A percentile compares a stretch with the other conserved stretches of the same genome.
Conservation (phyloP, 192 early-diverging fungal species). For the Umbelopsis isabellina region DNA sequence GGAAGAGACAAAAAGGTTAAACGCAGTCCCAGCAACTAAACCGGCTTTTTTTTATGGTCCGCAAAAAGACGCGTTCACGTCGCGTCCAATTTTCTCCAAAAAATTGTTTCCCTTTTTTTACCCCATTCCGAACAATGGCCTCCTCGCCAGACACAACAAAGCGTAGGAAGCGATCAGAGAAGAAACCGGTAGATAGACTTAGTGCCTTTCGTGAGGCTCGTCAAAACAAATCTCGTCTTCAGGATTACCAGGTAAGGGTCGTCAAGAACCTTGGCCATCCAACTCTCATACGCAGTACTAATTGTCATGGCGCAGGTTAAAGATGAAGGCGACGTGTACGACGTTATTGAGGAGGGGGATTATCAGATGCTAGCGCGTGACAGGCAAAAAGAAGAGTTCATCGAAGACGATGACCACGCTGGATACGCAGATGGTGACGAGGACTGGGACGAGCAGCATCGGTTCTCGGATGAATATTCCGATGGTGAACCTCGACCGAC, state of each 20-base stretch:
- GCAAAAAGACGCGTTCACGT: conserved; percentile 23
- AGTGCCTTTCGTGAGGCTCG: conserved; percentile 12
- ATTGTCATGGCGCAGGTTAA: conserved; percentile 31
- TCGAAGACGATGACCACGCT: conserved; percentile 69
- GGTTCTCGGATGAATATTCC: conserved; percentile 53
- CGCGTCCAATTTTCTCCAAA: conserved; percentile 7
- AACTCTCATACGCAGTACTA: neutral
- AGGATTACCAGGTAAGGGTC: conserved; percentile 31
- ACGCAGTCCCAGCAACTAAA: neutral
- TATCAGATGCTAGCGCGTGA: conserved; percentile 45
- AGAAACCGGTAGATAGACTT: conserved; percentile 27
- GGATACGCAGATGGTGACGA: conserved; percentile 68
- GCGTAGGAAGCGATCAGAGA: conserved; percentile 21
- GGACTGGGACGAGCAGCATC: conserved; percentile 43
- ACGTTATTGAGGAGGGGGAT: conserved; percentile 67
- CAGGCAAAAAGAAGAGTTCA: conserved; percentile 48
- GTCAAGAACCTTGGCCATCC: neutral
- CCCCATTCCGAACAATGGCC: neutral
- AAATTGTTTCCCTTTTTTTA: conserved; percentile 11
- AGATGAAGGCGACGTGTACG: conserved; percentile 51
- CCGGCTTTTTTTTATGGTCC: neutral
- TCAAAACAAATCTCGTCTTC: conserved; percentile 32
- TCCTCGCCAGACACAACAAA: conserved; percentile 20
- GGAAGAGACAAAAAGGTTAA: neutral
- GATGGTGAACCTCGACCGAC: conserved; percentile 34